Evolutionary conservation across 805 yeast species (phyloP).

Genomic region (Maudiozyma turicensis): DNA sequence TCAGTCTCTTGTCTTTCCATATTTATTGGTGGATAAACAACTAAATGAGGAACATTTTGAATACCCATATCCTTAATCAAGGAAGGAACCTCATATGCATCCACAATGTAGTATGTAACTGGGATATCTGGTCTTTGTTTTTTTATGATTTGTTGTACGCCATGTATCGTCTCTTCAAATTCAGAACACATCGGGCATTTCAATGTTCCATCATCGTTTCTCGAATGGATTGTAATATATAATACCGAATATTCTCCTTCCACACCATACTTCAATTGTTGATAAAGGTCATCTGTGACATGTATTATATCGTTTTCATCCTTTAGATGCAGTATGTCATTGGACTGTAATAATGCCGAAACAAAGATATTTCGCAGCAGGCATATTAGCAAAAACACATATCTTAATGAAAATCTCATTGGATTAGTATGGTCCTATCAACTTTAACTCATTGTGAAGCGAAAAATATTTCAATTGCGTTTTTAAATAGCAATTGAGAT

Average conservation of each 20-base stretch:
- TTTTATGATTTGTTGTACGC: slow-evolving; percentile 37
- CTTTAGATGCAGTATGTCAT: slow-evolving; percentile 9
- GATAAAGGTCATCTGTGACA: slow-evolving; percentile 34
- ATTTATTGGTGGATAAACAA: slow-evolving; percentile 51
- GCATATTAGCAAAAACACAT: background rate
- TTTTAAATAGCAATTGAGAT: too few relatives aligned
- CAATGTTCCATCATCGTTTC: slow-evolving; percentile 33
- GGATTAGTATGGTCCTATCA: background rate
- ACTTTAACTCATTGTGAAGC: too few relatives aligned
- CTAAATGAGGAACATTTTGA: slow-evolving; percentile 51
- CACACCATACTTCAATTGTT: slow-evolving; percentile 34
- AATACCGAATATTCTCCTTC: slow-evolving; percentile 44
- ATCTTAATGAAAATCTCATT: background rate
- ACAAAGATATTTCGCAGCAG: background rate
- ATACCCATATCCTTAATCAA: slow-evolving; percentile 36
- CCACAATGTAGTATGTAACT: slow-evolving; percentile 42
- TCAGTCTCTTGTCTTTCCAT: slow-evolving; percentile 12
- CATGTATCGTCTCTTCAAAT: slow-evolving; percentile 34
- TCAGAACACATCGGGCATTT: slow-evolving; percentile 34
- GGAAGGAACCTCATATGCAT: slow-evolving; percentile 36
- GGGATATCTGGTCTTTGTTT: slow-evolving; percentile 34
- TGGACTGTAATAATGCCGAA: background rate
- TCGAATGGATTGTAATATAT: slow-evolving; percentile 41
- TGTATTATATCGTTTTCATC: slow-evolving; percentile 34
- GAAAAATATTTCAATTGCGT: too few relatives aligned